These are phyloP conservation scores for Guadua angustifolia DNA, from an alignment of 176 grass and related monocot genomes.

Conservation along the genomic window DNA sequence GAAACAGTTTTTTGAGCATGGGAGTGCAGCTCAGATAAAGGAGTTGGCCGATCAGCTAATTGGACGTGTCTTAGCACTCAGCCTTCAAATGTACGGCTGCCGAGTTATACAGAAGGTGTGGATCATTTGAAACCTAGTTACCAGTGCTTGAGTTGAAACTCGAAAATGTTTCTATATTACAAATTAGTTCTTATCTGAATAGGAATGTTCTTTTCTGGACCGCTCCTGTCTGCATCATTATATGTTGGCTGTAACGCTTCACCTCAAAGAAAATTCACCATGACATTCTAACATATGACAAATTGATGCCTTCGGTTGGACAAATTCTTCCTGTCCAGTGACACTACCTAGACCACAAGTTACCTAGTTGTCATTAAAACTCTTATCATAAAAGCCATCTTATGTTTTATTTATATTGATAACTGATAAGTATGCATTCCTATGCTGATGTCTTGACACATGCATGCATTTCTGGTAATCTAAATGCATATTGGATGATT, in stretches of 20 bases:
- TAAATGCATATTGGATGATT: conserved; percentile 1
- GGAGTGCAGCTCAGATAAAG: conserved; percentile 75
- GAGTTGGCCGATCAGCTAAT: conserved; percentile 61
- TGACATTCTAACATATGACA: background rate
- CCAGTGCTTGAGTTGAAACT: background rate
- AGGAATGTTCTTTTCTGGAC: background rate
- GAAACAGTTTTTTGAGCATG: conserved; percentile 88
- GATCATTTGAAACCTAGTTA: background rate
- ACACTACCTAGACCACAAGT: background rate
- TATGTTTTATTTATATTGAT: conserved; percentile 8
- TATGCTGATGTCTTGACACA: background rate
- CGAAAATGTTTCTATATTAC: background rate
- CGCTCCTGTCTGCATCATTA: background rate
- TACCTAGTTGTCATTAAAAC: conserved; percentile 7
- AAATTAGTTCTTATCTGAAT: conserved; percentile 16
- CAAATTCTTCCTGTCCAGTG: background rate
- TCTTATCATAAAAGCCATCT: background rate
- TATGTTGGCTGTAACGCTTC: background rate
- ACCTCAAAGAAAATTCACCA: background rate
- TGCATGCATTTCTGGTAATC: background rate
- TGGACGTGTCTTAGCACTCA: conserved; percentile 71
- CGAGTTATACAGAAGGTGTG: conserved; percentile 87
- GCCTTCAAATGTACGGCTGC: conserved; percentile 95
- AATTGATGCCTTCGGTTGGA: background rate
- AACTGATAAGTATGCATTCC: conserved; percentile 8